These are phyloP conservation scores for Magnusiomyces magnusii DNA, from an alignment of 1,139 yeast genomes.

Conservation along the genomic window DNA sequence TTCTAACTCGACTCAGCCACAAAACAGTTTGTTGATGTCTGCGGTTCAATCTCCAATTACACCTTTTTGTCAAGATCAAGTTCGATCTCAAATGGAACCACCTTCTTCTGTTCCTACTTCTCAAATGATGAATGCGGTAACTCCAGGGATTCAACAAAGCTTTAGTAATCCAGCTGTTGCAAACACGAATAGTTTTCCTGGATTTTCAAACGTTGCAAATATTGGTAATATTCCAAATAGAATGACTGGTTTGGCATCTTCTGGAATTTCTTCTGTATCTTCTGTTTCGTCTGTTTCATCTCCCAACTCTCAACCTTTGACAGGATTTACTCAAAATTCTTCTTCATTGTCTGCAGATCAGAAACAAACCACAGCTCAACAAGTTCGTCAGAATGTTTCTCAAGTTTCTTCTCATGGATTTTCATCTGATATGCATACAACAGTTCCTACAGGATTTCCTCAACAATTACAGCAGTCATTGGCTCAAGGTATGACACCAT, in stretches of 20 bases:
- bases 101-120: background rate
- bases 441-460: background rate
- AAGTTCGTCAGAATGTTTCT: background rate
- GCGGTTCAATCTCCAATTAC: background rate
- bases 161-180: background rate
- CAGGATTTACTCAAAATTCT: background rate
- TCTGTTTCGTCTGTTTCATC: background rate
- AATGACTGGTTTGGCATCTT: background rate
- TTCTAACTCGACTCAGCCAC: background rate
- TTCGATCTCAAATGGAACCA: background rate
- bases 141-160: background rate
- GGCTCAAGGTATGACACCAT: background rate
- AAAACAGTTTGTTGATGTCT: background rate
- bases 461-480: background rate
- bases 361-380: background rate
- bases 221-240: background rate
- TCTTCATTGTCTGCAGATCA: background rate
- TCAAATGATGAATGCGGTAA: background rate
- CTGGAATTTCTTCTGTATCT: slow-evolving; percentile 1
- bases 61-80: background rate
- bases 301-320: background rate
- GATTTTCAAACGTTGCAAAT: background rate
- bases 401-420: background rate
- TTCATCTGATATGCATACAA: background rate
- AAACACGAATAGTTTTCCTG: background rate